Evolutionary conservation across 345 rosid genomes (phyloP).

Genomic region (Pistacia atlantica): DNA sequence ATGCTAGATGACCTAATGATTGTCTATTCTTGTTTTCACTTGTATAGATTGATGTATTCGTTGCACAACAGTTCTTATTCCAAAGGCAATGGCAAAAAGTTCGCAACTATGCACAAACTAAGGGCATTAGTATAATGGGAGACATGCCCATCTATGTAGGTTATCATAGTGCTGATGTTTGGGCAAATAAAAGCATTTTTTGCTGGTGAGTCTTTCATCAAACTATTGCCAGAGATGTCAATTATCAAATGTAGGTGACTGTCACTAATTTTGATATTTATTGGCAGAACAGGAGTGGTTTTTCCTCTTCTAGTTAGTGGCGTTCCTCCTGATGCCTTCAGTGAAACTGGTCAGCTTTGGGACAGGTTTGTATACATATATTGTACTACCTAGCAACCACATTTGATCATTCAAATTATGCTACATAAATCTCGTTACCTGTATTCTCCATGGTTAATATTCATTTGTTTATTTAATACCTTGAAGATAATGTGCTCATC

Average conservation of each 20-base stretch:
- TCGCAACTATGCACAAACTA: conserved; percentile 62
- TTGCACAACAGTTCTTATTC: conserved; percentile 90
- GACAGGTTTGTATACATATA: conserved; percentile 58
- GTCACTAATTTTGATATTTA: conserved; percentile 19
- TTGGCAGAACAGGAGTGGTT: conserved; percentile 79
- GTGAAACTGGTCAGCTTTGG: conserved; percentile 96
- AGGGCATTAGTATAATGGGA: conserved; percentile 91
- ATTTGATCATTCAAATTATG: conserved; percentile 11
- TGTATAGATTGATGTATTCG: conserved; percentile 76
- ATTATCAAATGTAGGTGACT: conserved; percentile 14
- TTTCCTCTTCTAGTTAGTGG: conserved; percentile 86
- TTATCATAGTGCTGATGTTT: conserved; percentile 96
- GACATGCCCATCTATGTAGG: conserved; percentile 99
- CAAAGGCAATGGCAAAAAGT: conserved; percentile 95
- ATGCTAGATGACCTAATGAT: conserved; percentile 14
- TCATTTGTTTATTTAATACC: neutral
- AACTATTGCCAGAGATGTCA: conserved; percentile 4
- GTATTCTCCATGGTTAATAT: neutral
- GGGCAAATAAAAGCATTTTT: conserved; percentile 95
- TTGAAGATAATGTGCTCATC: neutral
- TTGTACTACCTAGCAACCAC: neutral
- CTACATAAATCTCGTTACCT: conserved; percentile 6
- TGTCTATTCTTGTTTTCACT: conserved; percentile 24
- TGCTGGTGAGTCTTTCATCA: conserved; percentile 56
- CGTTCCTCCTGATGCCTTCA: conserved; percentile 96